Base-by-base conservation (phyloP, 441 rosid species). In the Populus trichocarpa region DNA sequence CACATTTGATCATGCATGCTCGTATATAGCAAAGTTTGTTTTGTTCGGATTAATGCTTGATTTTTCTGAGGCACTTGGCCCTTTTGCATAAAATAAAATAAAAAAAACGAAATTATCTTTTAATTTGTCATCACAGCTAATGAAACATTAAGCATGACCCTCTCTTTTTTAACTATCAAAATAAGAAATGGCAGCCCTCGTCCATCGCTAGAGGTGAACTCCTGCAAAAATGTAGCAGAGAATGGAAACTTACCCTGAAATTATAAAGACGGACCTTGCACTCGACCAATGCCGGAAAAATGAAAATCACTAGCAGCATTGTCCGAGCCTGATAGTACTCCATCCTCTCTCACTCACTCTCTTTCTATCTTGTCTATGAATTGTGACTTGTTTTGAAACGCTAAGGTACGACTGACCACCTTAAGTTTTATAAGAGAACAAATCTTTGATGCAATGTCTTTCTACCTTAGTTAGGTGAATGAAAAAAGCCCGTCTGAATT, bases 211-310 rank as follows among this genome's bases (percentile, higher is more conserved):
- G 63, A 63, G 2, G 66, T 63, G 28, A 23, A 61, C 28, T 61
- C 0, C 14, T 11, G 66, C 12, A 3, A 23, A 9, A 63, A 63
- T 22, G 66, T 10, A 59, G 65, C 26, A 8, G 26, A n/a, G 65
- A 59, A 59, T 8, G 65, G n/a, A 11, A 23, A 63, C 98, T 90
- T 89, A 86, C 95, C 75, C 74, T 83, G 86, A 93, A 92, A 50
- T 82, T 86, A 80, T 89, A 90, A 81, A 84, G 90, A 13, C 89
- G 93, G 78, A 84, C 82, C 20, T 78, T 75, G 22, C 90, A 87
- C 77, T 90, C 83, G 1, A 85, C 86, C 66, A 81, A 78, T 78
- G 75, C 86, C 7, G 88, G 88, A 46, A 84, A 50, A 70, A 85
- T 10, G 70, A 84, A 73, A 46, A 85, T 53, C 72, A 83, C 30